Percentiles rank a stretch among this genome's conserved stretches.
Evolutionary conservation across 805 yeast genomes (phyloP).

Genomic region (Sugiyamaella valdiviana): DNA sequence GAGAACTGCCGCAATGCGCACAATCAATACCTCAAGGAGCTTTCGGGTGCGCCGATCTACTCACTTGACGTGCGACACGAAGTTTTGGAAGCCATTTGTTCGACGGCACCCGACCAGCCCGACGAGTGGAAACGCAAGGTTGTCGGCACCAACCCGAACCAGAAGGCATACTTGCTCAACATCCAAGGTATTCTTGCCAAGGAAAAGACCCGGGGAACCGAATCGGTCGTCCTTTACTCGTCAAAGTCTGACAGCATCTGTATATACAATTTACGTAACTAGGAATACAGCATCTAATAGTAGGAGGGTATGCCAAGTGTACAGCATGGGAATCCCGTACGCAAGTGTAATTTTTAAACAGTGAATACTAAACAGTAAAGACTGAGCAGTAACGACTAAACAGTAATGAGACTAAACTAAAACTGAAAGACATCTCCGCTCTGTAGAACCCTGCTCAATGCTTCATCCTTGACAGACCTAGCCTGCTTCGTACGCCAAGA

Average conservation of each 20-base stretch:
- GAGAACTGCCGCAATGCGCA: constrained; percentile 64
- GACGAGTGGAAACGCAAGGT: constrained; percentile 68
- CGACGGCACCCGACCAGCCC: constrained; percentile 25
- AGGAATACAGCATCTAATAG: background rate
- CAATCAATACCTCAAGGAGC: constrained; percentile 43
- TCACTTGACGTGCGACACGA: constrained; percentile 78
- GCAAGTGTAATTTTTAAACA: too few species aligned
- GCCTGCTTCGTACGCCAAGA: background rate
- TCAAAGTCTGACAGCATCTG: constrained; percentile 70
- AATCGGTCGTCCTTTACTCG: constrained; percentile 71
- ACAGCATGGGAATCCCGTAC: too few species aligned
- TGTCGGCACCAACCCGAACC: constrained; percentile 74
- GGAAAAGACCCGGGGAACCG: constrained; percentile 65
- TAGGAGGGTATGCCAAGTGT: too few species aligned
- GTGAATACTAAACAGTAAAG: too few species aligned
- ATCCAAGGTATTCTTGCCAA: constrained; percentile 65
- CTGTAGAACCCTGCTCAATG: too few species aligned
- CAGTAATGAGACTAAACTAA: too few species aligned
- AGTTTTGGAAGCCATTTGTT: constrained; percentile 65
- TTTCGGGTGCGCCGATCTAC: constrained; percentile 66
- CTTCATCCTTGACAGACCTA: too few species aligned
- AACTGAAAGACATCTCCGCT: too few species aligned
- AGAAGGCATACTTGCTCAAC: constrained; percentile 70
- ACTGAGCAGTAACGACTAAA: too few species aligned
- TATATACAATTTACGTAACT: constrained; percentile 44